A percentile compares a stretch with the other conserved stretches of the same genome.
Evolutionary conservation across 2,329 filamentous ascomycete species (phyloP).

Genomic region (Pestalotiopsis sp.): DNA sequence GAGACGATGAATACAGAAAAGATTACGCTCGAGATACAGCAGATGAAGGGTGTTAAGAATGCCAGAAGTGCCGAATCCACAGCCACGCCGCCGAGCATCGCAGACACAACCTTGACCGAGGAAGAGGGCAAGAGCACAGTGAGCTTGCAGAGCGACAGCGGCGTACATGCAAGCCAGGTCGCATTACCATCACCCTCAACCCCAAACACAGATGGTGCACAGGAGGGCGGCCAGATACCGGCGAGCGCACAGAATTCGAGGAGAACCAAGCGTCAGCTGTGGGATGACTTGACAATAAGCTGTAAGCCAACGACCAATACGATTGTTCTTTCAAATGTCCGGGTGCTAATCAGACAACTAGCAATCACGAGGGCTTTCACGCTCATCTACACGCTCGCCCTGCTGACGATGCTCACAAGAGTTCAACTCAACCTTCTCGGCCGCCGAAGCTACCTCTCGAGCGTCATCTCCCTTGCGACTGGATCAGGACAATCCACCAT

Average conservation of each 20-base stretch:
- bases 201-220: conserved; percentile 34
- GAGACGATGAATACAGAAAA: conserved; percentile 87
- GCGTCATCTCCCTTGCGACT: conserved; percentile 86
- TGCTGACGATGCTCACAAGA: conserved; percentile 88
- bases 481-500: conserved; percentile 76
- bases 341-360: conserved; percentile 35
- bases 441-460: conserved; percentile 91
- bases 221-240: conserved; percentile 40
- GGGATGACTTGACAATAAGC: conserved; percentile 96
- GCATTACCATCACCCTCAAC: conserved; percentile 55
- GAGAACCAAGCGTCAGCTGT: conserved; percentile 89
- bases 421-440: conserved; percentile 97
- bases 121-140: conserved; percentile 79
- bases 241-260: conserved; percentile 51
- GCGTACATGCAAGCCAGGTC: conserved; percentile 79
- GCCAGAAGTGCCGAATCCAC: conserved; percentile 57
- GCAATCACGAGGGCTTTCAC: conserved; percentile 91
- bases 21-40: conserved; percentile 90
- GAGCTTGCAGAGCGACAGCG: conserved; percentile 80
- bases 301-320: conserved; percentile 57
- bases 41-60: conserved; percentile 78
- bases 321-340: neutral
- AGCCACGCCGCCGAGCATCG: conserved; percentile 54
- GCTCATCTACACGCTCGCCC: conserved; percentile 84
- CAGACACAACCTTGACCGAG: conserved; percentile 74